Evolutionary conservation across 1,139 yeast genomes (phyloP).

Genomic region (Protomyces inundatus): DNA sequence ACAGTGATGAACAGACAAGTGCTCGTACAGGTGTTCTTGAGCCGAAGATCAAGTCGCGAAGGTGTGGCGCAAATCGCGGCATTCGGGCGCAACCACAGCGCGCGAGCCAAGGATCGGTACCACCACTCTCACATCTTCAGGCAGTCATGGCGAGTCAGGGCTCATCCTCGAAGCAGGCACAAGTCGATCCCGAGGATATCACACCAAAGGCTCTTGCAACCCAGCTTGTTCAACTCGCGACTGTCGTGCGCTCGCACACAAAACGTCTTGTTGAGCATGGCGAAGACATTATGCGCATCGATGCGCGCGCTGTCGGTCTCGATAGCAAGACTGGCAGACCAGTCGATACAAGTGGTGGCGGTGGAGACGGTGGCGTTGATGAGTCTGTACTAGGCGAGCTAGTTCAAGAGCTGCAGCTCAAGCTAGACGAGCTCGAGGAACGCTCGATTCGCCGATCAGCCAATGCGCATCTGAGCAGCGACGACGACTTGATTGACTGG

Average conservation of each 20-base stretch:
- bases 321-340: slow-evolving; percentile 10
- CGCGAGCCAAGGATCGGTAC: too few species aligned
- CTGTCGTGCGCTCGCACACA: slow-evolving; percentile 10
- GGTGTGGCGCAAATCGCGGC: too few species aligned
- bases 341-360: neutral
- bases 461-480: neutral
- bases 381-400: slow-evolving; percentile 15
- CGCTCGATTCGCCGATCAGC: slow-evolving; percentile 20
- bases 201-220: slow-evolving; percentile 6
- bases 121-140: too few species aligned
- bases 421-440: slow-evolving; percentile 22
- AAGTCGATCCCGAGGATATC: neutral
- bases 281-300: slow-evolving; percentile 24
- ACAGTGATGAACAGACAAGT: too few species aligned
- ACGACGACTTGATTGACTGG: slow-evolving; percentile 15
- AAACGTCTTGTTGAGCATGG: slow-evolving; percentile 18
- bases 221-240: slow-evolving; percentile 10
- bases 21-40: too few species aligned
- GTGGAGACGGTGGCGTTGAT: slow-evolving; percentile 1
- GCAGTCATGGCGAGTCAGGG: neutral
- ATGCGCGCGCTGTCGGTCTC: slow-evolving; percentile 13
- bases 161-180: neutral
- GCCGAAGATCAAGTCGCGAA: too few species aligned
- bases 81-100: too few species aligned
- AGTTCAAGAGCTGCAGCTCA: slow-evolving; percentile 16